These are phyloP conservation scores for Sporothrix mexicana DNA, from an alignment of 2,329 filamentous ascomycete genomes.

Conservation along the genomic window DNA sequence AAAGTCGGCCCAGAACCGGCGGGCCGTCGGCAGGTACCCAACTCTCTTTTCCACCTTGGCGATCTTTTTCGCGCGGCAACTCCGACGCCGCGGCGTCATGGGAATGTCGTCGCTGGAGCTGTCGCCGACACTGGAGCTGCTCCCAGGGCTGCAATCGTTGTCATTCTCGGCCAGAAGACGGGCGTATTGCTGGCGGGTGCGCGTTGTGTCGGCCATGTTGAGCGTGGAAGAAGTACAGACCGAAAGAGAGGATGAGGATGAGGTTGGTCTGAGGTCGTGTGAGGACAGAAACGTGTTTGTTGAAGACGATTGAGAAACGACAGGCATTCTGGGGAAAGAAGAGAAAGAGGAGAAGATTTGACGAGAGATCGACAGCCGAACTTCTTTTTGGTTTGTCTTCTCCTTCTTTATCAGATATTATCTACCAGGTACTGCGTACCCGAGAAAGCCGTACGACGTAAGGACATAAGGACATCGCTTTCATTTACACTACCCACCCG, in stretches of 20 bases:
- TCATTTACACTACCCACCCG: constrained; percentile 9
- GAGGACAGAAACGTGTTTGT: not conserved
- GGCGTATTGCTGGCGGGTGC: constrained; percentile 19
- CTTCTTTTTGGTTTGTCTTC: not conserved
- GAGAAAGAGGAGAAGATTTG: not conserved
- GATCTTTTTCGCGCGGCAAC: not conserved
- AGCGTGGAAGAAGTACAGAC: not conserved
- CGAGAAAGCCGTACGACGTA: not conserved
- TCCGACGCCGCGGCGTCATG: not conserved
- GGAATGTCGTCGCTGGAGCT: constrained; percentile 30
- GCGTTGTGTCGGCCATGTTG: constrained; percentile 1
- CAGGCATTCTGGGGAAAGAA: not conserved
- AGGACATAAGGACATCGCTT: not conserved
- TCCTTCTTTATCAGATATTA: not conserved
- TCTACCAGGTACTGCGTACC: not conserved
- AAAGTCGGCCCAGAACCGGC: constrained; percentile 63
- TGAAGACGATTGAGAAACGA: not conserved
- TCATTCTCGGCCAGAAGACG: constrained; percentile 21
- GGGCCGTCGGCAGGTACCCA: constrained; percentile 40
- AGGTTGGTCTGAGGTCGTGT: not conserved
- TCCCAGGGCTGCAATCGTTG: not conserved
- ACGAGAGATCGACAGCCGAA: not conserved
- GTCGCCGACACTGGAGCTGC: not conserved
- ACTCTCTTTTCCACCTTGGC: not conserved
- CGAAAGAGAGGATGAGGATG: not conserved